These are phyloP conservation scores for Pelargonium australe DNA, from an alignment of 441 rosid genomes.

Conservation along the genomic window DNA sequence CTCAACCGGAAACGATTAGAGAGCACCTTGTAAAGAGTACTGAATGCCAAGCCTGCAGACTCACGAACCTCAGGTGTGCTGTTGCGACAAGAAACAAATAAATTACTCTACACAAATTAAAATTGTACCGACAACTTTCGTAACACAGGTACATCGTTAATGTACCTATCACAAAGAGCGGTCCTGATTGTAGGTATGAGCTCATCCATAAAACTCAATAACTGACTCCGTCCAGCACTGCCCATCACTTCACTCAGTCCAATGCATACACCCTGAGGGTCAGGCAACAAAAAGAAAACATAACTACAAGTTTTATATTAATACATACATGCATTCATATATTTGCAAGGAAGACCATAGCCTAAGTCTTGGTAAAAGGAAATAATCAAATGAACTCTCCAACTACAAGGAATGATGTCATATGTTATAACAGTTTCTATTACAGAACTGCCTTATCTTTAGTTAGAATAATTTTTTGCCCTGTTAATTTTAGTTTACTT, in stretches of 20 bases:
- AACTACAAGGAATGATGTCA: neutral
- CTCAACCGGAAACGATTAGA: constrained; percentile 18
- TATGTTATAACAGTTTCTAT: neutral
- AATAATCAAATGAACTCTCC: neutral
- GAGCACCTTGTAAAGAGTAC: constrained; percentile 93
- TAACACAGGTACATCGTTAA: constrained; percentile 16
- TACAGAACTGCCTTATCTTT: neutral
- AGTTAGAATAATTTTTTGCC: neutral
- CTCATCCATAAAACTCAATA: constrained; percentile 90
- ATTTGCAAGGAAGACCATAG: neutral
- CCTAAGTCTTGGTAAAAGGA: neutral
- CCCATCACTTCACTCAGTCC: constrained; percentile 99
- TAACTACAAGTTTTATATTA: neutral
- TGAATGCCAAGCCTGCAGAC: constrained; percentile 97
- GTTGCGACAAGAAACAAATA: constrained; percentile 21
- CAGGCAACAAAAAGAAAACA: constrained; percentile 10
- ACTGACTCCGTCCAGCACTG: constrained; percentile 94
- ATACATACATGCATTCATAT: neutral
- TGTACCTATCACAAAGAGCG: constrained; percentile 97
- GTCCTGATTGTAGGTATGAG: constrained; percentile 93
- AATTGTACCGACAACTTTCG: constrained; percentile 13
- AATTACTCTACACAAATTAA: neutral
- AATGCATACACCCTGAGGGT: constrained; percentile 88
- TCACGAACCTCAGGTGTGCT: constrained; percentile 93
- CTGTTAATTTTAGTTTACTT: neutral